Conservation (phyloP, 495 filamentous ascomycete species). For the Xylaria telfairii region DNA sequence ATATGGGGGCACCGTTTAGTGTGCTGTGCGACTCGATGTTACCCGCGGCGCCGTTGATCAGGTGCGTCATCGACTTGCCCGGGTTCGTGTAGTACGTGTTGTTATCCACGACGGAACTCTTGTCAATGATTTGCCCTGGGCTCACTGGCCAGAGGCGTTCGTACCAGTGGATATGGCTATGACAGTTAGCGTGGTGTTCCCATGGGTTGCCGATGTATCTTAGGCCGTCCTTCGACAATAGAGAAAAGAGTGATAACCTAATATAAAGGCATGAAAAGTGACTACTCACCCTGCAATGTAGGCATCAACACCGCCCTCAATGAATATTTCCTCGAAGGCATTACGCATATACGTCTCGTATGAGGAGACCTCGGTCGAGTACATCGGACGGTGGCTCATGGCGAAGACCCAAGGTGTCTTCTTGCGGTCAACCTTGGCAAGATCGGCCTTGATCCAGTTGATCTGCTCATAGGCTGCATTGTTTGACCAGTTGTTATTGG, state of each 20-base stretch:
- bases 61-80: constrained; percentile 43
- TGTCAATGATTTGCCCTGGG: constrained; percentile 40
- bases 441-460: constrained; percentile 55
- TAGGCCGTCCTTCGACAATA: neutral
- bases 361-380: constrained; percentile 38
- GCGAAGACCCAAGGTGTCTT: constrained; percentile 63
- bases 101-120: constrained; percentile 39
- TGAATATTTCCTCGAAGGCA: constrained; percentile 54
- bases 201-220: neutral
- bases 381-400: constrained; percentile 60
- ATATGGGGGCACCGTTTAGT: constrained; percentile 37
- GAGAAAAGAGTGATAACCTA: neutral
- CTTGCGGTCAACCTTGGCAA: constrained; percentile 55
- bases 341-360: constrained; percentile 43
- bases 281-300: constrained; percentile 51
- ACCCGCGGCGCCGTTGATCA: constrained; percentile 43
- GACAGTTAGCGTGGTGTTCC: neutral
- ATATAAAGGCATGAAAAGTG: constrained; percentile 5
- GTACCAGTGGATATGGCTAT: constrained; percentile 43
- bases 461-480: constrained; percentile 54
- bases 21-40: constrained; percentile 45
- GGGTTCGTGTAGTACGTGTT: constrained; percentile 47
- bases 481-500: constrained; percentile 27
- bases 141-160: constrained; percentile 48
- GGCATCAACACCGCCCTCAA: constrained; percentile 57